Evolutionary conservation across 73 alveolate genomes (phyloP), one percentile per base, ranked within the genome.

Genomic region (Paraurostyla sp.): DNA sequence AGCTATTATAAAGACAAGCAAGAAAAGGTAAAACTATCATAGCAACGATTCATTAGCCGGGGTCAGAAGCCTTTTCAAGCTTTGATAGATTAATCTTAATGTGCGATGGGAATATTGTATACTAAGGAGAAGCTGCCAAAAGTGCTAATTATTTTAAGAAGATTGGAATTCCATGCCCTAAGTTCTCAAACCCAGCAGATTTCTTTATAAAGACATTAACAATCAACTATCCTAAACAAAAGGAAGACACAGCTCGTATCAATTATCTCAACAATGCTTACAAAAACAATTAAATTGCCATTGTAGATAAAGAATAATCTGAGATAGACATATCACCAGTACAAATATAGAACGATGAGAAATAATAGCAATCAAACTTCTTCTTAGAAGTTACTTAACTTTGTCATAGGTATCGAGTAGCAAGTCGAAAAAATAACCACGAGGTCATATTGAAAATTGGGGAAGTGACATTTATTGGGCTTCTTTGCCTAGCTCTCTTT

Each of bases 31-130:
- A 83, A 63, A 90, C 94, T 16, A 80, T 93, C 0, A 81, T 93
- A 13, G 85, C 93, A 40, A 93, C 97, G 40, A 93, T 93, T 25
- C 97, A 93, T 83, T 71, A 93, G 80, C 97, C 97, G 29, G 63
- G 86, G 15, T 89, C 95, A 25, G 95, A 93, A 20, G 9, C 90
- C 9, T 80, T 80, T 56, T 63, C 80, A 18, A 27, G 9, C 0
- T 80, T 80, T 35, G 90, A 80, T 33, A 50, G 71, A 6, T 41
- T 80, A 13, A 76, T 51, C 30, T 45, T 91, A 43, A 50, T 91
- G 78, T 88, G 65, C 29, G 81, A 91, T 33, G 96, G 96, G 22
- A 27, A 88, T 6, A 76, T 87, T 27, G 71, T 91, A 0, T 91
- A 91, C 50, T 51, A 91, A 65, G 96, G 96, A 1, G 42, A 62